phyloP scores from a whole-genome alignment of 345 rosid species.

The Cardamine chenopodiifolia region DNA sequence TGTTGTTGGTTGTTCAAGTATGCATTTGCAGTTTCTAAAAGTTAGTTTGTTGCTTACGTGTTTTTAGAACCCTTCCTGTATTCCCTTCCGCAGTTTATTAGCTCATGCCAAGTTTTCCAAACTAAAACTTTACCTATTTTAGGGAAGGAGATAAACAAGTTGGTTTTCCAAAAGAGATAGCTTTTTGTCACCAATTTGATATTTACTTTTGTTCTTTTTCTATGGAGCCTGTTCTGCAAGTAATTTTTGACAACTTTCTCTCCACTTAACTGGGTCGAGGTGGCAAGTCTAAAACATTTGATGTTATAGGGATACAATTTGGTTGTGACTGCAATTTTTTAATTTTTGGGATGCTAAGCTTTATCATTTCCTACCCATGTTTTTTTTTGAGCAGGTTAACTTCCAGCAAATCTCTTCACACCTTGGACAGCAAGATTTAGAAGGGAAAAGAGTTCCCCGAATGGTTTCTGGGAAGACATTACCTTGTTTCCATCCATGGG shows the following conservation, averaged over 20 bases:
- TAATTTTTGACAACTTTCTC: neutral
- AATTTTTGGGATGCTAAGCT: constrained; percentile 1
- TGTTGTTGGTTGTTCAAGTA: constrained; percentile 18
- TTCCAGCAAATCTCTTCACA: constrained; percentile 97
- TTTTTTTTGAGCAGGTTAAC: constrained; percentile 70
- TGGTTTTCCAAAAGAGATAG: neutral
- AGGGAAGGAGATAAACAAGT: neutral
- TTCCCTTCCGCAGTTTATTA: neutral
- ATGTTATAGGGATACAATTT: neutral
- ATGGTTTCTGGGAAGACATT: constrained; percentile 99
- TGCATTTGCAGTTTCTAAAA: neutral
- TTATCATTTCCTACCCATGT: constrained; percentile 18
- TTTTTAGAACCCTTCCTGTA: neutral
- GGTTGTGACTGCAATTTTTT: neutral
- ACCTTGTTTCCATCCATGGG: constrained; percentile 96
- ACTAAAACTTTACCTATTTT: neutral
- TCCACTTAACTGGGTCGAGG: neutral
- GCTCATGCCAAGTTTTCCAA: neutral
- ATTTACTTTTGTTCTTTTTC: neutral
- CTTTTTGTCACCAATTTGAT: neutral
- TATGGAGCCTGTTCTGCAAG: neutral
- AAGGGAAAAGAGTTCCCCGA: constrained; percentile 96
- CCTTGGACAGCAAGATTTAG: constrained; percentile 97
- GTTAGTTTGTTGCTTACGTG: neutral
- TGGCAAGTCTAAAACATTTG: neutral